Evolutionary conservation across 2,329 filamentous ascomycete genomes (phyloP).

Genomic region (Neonectria hederae): DNA sequence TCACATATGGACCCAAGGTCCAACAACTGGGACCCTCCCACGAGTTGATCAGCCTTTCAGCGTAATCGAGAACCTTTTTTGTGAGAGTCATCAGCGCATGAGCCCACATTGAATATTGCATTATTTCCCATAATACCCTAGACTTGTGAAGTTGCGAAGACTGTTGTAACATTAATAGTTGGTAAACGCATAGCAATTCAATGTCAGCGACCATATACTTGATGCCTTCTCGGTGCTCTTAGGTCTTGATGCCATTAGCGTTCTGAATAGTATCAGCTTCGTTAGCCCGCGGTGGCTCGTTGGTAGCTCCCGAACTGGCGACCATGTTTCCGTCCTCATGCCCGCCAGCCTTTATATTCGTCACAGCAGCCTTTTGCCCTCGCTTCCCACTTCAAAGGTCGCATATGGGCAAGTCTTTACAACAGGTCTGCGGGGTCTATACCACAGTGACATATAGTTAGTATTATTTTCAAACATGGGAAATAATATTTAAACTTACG

Average conservation of each 20-base stretch:
- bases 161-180: conserved; percentile 12
- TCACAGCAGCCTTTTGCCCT: conserved; percentile 10
- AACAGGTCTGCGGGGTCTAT: conserved; percentile 57
- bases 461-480: background rate
- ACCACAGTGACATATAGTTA: conserved; percentile 47
- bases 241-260: background rate
- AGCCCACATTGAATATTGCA: background rate
- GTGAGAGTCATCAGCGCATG: background rate
- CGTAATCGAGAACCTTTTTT: conserved; percentile 51
- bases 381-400: conserved; percentile 68
- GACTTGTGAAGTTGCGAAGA: conserved; percentile 26
- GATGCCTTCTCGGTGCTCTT: conserved; percentile 21
- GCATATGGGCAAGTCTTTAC: conserved; percentile 34
- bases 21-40: conserved; percentile 49
- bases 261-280: background rate
- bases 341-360: conserved; percentile 2
- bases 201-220: conserved; percentile 9
- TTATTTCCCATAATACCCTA: background rate
- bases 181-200: too few relatives aligned
- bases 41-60: conserved; percentile 57
- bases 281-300: background rate
- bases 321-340: background rate
- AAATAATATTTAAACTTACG: conserved; percentile 60
- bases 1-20: conserved; percentile 49
- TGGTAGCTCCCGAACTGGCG: background rate